Conservation (phyloP, 2,329 filamentous ascomycete genomes). For the Colletotrichum incanum region DNA sequence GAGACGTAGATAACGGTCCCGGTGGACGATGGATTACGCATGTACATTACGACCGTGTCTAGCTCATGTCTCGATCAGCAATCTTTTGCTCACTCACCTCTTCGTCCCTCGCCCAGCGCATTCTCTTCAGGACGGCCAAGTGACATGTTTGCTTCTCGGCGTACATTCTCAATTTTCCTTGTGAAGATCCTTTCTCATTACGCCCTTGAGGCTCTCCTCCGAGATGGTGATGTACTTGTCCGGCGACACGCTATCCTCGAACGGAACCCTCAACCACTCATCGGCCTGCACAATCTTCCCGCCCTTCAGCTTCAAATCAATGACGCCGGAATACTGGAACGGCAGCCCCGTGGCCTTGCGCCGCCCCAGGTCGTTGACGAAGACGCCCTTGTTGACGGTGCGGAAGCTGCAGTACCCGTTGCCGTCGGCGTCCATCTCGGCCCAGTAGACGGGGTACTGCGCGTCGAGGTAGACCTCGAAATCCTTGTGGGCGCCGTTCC, state of each 20-base stretch:
- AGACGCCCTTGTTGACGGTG: slow-evolving; percentile 34
- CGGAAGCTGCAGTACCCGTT: slow-evolving; percentile 37
- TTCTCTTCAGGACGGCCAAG: no score
- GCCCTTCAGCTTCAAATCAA: slow-evolving; percentile 22
- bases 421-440: slow-evolving; percentile 24
- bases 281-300: slow-evolving; percentile 33
- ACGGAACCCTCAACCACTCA: slow-evolving; percentile 29
- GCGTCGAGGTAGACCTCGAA: slow-evolving; percentile 33
- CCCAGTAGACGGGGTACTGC: slow-evolving; percentile 32
- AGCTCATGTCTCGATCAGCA: not conserved
- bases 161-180: not conserved
- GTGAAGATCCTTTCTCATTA: slow-evolving; percentile 29
- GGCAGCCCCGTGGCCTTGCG: slow-evolving; percentile 31
- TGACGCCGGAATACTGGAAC: slow-evolving; percentile 31
- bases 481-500: slow-evolving; percentile 33
- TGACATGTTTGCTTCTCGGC: no score
- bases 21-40: not conserved
- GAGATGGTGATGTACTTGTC: slow-evolving; percentile 39
- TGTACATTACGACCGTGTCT: not conserved
- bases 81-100: not conserved
- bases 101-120: not conserved
- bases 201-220: slow-evolving; percentile 18
- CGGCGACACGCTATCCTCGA: slow-evolving; percentile 29
- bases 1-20: not conserved
- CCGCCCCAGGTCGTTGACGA: slow-evolving; percentile 32